Conservation (phyloP, 129 eudicot species). For the Flaveria linearis region DNA sequence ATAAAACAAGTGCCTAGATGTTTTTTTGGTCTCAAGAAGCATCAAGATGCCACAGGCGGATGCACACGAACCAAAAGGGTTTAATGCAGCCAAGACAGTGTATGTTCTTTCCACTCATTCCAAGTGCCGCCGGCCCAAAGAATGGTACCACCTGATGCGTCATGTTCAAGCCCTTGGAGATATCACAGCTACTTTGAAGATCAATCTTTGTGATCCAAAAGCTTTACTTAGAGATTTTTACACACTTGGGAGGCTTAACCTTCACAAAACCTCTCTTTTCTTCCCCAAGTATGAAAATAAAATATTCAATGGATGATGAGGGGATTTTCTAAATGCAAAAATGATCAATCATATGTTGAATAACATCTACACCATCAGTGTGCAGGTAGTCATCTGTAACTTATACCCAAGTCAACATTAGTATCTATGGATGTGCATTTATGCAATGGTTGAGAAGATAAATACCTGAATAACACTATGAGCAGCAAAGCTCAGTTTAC, state of each 20-base stretch:
- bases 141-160: not conserved
- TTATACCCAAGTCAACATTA: slow-evolving; percentile 35
- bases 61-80: not conserved
- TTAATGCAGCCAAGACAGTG: not conserved
- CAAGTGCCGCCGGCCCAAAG: not conserved
- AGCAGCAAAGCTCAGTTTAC: slow-evolving; percentile 74
- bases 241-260: not conserved
- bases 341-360: slow-evolving; percentile 85
- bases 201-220: too few relatives aligned
- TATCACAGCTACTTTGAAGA: too few relatives aligned
- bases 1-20: not conserved
- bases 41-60: not conserved
- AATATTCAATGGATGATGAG: slow-evolving; percentile 1
- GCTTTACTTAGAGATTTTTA: too few relatives aligned
- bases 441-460: not conserved
- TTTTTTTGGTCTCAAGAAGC: not conserved
- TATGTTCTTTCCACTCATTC: not conserved
- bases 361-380: slow-evolving; percentile 82
- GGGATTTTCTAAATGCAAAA: slow-evolving; percentile 42
- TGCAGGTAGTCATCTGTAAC: slow-evolving; percentile 64
- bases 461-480: slow-evolving; percentile 49
- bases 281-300: not conserved
- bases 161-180: too few relatives aligned
- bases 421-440: not conserved
- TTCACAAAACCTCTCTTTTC: not conserved